Base-by-base conservation (phyloP, 169 alveolate genomes). In the Condylostoma magnum region DNA sequence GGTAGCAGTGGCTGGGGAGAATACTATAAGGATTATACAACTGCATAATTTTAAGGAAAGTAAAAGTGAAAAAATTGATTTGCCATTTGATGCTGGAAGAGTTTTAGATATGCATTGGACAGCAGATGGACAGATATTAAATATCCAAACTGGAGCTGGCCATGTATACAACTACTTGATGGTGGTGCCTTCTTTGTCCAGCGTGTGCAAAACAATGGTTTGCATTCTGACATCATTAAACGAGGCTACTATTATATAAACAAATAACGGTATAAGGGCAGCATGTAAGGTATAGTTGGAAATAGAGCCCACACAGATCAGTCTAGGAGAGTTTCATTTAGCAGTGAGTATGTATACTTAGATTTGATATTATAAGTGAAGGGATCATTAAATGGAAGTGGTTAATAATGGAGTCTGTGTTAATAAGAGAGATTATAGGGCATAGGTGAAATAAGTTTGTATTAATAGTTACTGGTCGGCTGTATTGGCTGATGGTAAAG, bases 1-100 rank as follows among this genome's bases (percentile, higher is more conserved):
- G 70, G 68, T 88, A 25, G 94, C 96, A 4, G 85, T 84, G 15
- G 95, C 95, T 2, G 92, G 91, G 25, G 91, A 86, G 55, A 87
- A 86, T 63, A 20, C 63, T 8, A 79, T 91, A 2, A 88, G 76
- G 63, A 82, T 91, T 38, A 56, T 82, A 22, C 77, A 77, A 54
- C 66, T 84, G 37, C 71, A 75, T 28, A 79, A 82, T 28, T 85
- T 89, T 84, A 71, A 79, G 46, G 96, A 91, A 82, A 71, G 70
- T 28, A 50, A 37, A 4, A 63, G 66, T 36, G 94, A 91, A 34
- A 77, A 83, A 78, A 85, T 91, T 63, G 90, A 80, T 5, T 70
- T 91, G 3, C 85, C 95, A 3, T 78, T 66, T 52, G 75, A 67
- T 36, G 85, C 86, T 1, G 96, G 96, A 46, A 86, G 79, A 48